Percentiles rank a stretch among this genome's conserved stretches.
These are phyloP conservation scores for Aspergillus glaucus DNA, from an alignment of 2,329 filamentous ascomycete genomes.

Conservation along the genomic window DNA sequence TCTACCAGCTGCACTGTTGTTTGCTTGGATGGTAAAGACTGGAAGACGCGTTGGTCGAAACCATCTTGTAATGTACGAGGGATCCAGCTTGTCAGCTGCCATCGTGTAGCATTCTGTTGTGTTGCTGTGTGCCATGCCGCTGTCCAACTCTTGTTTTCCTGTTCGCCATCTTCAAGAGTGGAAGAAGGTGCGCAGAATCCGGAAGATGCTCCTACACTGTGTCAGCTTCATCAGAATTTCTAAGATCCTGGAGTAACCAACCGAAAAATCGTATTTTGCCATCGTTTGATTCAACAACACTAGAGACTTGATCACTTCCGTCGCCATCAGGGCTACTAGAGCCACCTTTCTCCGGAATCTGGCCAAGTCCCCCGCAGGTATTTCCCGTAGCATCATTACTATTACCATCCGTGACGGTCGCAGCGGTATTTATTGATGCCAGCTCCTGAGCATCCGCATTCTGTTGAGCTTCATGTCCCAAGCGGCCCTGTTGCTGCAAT, in stretches of 20 bases:
- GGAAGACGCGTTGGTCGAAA: constrained; percentile 6
- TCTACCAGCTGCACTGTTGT: constrained; percentile 4
- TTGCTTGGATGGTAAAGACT: constrained; percentile 7
- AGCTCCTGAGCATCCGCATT: not conserved
- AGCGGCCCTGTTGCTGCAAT: not conserved
- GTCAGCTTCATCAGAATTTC: not conserved
- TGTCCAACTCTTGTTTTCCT: constrained; percentile 2
- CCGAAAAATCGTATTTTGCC: constrained; percentile 15
- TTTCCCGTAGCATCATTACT: not conserved
- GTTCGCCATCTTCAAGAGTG: not conserved
- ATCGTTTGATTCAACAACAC: constrained; percentile 8
- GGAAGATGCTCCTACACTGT: constrained; percentile 11
- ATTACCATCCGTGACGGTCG: too few species aligned
- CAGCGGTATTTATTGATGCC: not conserved
- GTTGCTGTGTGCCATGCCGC: constrained; percentile 1
- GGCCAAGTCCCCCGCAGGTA: not conserved
- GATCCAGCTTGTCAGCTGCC: constrained; percentile 10
- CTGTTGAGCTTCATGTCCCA: not conserved
- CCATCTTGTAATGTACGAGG: constrained; percentile 11
- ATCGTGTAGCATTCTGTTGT: constrained; percentile 4
- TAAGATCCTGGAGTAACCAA: not conserved
- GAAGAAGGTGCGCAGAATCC: constrained; percentile 5
- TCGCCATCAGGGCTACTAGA: not conserved
- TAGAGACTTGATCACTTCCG: constrained; percentile 6
- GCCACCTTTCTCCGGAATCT: not conserved